Evolutionary conservation across 257 asterid species (phyloP).

Genomic region (Solanum ossicruentum): DNA sequence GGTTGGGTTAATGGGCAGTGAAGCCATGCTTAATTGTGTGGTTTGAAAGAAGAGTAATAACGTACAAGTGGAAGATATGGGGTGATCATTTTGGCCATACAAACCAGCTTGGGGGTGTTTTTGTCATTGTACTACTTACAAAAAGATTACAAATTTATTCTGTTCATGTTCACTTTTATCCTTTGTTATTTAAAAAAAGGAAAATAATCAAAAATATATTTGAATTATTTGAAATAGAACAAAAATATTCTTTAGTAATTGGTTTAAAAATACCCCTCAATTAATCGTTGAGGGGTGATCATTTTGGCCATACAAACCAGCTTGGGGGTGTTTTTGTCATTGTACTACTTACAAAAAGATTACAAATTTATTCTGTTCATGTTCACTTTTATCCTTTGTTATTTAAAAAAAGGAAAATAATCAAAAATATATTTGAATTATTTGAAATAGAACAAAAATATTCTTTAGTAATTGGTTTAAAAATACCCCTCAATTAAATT

Average conservation of each 20-base stretch:
- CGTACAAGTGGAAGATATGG: neutral
- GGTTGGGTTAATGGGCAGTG: neutral
- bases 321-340: neutral
- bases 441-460: too few species aligned
- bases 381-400: neutral
- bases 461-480: too few species aligned
- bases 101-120: neutral
- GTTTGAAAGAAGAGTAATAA: neutral
- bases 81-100: neutral
- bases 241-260: too few species aligned
- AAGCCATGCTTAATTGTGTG: slow-evolving; percentile 9
- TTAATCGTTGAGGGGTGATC: too few species aligned
- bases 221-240: too few species aligned
- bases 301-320: neutral
- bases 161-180: neutral
- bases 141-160: neutral
- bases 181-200: too few species aligned
- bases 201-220: too few species aligned
- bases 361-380: neutral
- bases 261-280: too few species aligned
- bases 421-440: too few species aligned
- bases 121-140: neutral
- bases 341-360: neutral
- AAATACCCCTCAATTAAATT: too few species aligned
- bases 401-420: too few species aligned